These are phyloP conservation scores for Oryza nivara DNA, from an alignment of 176 grass and related monocot genomes.

Conservation along the genomic window DNA sequence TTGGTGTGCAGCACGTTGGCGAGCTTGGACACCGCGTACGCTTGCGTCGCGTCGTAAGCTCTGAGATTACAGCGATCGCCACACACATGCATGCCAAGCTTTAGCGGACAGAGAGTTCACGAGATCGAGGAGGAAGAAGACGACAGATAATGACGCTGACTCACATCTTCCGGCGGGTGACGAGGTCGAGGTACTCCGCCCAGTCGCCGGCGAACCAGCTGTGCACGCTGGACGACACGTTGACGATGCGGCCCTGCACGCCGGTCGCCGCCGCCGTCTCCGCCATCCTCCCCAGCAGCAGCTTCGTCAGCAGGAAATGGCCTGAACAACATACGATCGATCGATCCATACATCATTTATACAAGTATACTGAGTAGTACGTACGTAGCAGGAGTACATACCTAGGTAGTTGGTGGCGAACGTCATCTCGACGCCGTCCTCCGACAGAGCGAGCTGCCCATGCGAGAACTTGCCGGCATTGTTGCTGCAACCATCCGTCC, in stretches of 20 bases:
- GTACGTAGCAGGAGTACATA: neutral
- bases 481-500: constrained; percentile 58
- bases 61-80: constrained; percentile 28
- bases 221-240: constrained; percentile 95
- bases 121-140: neutral
- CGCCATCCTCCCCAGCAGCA: constrained; percentile 65
- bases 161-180: constrained; percentile 83
- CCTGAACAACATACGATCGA: constrained; percentile 37
- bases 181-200: constrained; percentile 69
- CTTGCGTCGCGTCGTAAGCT: constrained; percentile 85
- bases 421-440: constrained; percentile 97
- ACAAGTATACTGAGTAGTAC: neutral
- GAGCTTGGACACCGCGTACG: constrained; percentile 90
- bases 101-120: neutral
- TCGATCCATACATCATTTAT: neutral
- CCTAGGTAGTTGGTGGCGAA: constrained; percentile 98
- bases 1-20: constrained; percentile 83
- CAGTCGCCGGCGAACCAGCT: constrained; percentile 94
- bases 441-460: constrained; percentile 75
- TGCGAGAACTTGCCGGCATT: constrained; percentile 99
- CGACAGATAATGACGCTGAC: neutral
- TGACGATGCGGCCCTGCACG: constrained; percentile 79
- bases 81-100: neutral
- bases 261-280: constrained; percentile 68
- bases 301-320: constrained; percentile 82